Evolutionary conservation across 2,329 filamentous ascomycete species (phyloP).

Genomic region (Alternaria brassicicola): DNA sequence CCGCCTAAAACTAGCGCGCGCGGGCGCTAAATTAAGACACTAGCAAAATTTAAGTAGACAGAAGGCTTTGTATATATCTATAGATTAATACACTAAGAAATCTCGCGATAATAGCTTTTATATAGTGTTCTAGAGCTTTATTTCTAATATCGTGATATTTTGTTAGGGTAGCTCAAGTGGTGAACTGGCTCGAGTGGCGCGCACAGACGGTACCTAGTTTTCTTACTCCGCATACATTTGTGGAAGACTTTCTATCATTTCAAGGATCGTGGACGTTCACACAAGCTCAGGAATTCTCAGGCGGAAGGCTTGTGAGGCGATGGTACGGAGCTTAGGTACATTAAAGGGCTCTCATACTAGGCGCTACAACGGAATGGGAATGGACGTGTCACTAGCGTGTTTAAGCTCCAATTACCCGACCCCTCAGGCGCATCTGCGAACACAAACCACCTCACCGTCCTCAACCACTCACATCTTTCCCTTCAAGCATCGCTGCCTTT

Average conservation of each 20-base stretch:
- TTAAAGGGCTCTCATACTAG: conserved; percentile 8
- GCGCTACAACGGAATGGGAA: conserved; percentile 7
- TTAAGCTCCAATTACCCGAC: conserved; percentile 17
- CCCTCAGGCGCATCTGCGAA: conserved; percentile 16
- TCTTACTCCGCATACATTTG: too few species aligned
- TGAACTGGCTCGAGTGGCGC: too few species aligned
- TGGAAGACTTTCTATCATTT: background rate
- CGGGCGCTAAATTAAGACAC: too few species aligned
- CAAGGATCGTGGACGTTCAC: conserved; percentile 3
- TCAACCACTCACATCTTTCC: conserved; percentile 20
- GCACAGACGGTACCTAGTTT: too few species aligned
- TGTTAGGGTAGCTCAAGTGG: too few species aligned
- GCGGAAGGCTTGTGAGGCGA: conserved; percentile 15
- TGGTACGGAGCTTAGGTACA: conserved; percentile 20
- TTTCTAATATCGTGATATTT: too few species aligned
- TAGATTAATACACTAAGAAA: too few species aligned
- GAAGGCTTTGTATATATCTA: too few species aligned
- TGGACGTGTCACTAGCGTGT: conserved; percentile 7
- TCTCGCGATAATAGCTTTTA: too few species aligned
- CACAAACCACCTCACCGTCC: conserved; percentile 15
- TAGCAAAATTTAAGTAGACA: too few species aligned
- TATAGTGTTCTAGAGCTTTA: too few species aligned
- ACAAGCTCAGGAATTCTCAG: conserved; percentile 23
- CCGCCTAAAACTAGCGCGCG: too few species aligned
- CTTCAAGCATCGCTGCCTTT: background rate